These are phyloP conservation scores for Sutorius australiensis DNA, from an alignment of 768 basidiomycete species.

Conservation along the genomic window DNA sequence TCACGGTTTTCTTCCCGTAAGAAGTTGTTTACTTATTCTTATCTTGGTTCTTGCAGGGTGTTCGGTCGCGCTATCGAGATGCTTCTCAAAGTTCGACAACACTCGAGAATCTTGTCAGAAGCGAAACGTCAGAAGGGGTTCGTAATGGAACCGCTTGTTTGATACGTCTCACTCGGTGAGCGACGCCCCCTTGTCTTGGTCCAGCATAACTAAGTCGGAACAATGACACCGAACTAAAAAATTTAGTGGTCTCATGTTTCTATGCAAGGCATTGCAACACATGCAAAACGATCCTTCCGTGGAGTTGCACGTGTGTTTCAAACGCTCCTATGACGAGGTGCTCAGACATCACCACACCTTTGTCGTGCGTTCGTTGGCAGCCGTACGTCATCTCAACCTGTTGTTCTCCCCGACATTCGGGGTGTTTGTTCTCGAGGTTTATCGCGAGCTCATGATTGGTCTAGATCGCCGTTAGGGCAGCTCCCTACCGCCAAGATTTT, in stretches of 20 bases:
- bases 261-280: slow-evolving; percentile 62
- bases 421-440: neutral
- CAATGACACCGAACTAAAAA: slow-evolving; percentile 2
- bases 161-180: slow-evolving; percentile 62
- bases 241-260: slow-evolving; percentile 61
- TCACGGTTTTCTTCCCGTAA: slow-evolving; percentile 10
- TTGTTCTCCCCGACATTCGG: neutral
- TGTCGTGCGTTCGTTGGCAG: slow-evolving; percentile 51
- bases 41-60: slow-evolving; percentile 45
- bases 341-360: slow-evolving; percentile 65
- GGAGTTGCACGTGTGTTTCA: slow-evolving; percentile 67
- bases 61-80: slow-evolving; percentile 52
- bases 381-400: slow-evolving; percentile 22
- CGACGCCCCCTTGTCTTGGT: slow-evolving; percentile 19
- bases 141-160: slow-evolving; percentile 58
- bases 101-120: slow-evolving; percentile 56
- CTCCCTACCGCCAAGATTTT: slow-evolving; percentile 60
- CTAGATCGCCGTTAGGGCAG: slow-evolving; percentile 61
- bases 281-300: slow-evolving; percentile 51
- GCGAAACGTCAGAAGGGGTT: slow-evolving; percentile 42
- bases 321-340: slow-evolving; percentile 64
- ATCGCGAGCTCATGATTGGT: neutral
- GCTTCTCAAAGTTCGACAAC: slow-evolving; percentile 45
- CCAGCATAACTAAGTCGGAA: neutral
- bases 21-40: slow-evolving; percentile 10